These are phyloP conservation scores for Colletotrichum limetticola DNA, from an alignment of 2,329 filamentous ascomycete genomes.

Conservation along the genomic window DNA sequence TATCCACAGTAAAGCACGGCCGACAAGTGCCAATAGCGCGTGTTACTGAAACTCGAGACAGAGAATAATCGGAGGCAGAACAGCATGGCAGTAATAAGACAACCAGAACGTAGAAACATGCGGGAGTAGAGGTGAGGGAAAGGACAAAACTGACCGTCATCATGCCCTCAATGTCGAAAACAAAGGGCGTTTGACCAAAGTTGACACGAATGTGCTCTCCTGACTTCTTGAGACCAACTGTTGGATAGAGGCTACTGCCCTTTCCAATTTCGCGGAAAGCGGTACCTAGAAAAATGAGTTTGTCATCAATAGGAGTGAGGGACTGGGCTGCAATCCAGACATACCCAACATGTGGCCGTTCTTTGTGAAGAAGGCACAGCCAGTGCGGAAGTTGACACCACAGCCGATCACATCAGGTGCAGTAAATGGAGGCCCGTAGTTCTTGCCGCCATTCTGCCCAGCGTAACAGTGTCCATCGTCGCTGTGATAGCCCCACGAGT, in stretches of 20 bases:
- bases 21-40: background rate
- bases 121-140: background rate
- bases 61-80: background rate
- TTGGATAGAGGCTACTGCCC: slow-evolving; percentile 64
- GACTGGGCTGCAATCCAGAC: background rate
- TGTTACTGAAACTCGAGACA: background rate
- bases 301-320: background rate
- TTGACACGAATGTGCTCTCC: slow-evolving; percentile 72
- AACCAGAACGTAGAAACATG: background rate
- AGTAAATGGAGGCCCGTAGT: slow-evolving; percentile 67
- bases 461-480: slow-evolving; percentile 73
- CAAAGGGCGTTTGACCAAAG: slow-evolving; percentile 80
- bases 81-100: background rate
- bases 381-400: slow-evolving; percentile 72
- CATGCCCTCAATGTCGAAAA: slow-evolving; percentile 90
- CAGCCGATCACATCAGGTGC: slow-evolving; percentile 71
- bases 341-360: slow-evolving; percentile 70
- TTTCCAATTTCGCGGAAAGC: slow-evolving; percentile 77
- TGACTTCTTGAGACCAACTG: slow-evolving; percentile 72
- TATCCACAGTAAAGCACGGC: background rate
- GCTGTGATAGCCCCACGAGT: slow-evolving; percentile 76
- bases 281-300: slow-evolving; percentile 47
- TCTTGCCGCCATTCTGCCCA: slow-evolving; percentile 65
- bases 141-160: slow-evolving; percentile 70
- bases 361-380: slow-evolving; percentile 75